phyloP scores from a whole-genome alignment of 2,329 filamentous ascomycete genomes.

The Cordyceps militaris region DNA sequence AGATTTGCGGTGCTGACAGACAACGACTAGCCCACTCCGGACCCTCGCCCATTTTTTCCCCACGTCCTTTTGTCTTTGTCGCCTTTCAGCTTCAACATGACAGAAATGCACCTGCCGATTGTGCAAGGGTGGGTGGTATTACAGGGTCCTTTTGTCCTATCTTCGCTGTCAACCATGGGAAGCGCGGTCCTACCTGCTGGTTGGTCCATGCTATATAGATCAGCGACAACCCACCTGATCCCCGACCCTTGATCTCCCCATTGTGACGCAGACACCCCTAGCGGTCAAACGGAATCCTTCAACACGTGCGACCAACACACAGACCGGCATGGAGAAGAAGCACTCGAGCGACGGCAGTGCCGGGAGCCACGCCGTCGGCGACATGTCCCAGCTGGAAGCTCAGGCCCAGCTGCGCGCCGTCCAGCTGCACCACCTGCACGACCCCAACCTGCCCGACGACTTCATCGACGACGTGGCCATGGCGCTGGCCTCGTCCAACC shows the following conservation, averaged over 20 bases:
- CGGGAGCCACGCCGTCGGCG: neutral
- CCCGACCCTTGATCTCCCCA: neutral
- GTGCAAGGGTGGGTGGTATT: neutral
- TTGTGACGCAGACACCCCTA: no score
- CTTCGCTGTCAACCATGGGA: neutral
- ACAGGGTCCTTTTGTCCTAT: neutral
- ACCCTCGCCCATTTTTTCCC: neutral
- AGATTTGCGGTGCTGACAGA: neutral
- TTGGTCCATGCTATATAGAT: neutral
- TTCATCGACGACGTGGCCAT: slow-evolving; percentile 52
- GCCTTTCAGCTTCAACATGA: neutral
- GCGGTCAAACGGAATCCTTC: no score
- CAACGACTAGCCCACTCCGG: no score
- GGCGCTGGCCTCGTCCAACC: slow-evolving; percentile 42
- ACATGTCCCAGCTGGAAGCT: slow-evolving; percentile 7
- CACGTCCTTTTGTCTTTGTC: neutral
- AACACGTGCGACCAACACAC: no score
- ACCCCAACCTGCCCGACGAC: slow-evolving; percentile 39
- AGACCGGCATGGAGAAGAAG: slow-evolving; percentile 1
- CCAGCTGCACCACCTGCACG: slow-evolving; percentile 41
- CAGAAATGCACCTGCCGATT: neutral
- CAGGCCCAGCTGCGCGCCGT: slow-evolving; percentile 21
- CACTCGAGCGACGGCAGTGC: neutral
- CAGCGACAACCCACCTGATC: neutral
- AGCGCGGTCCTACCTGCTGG: neutral